A percentile compares a stretch with the other conserved stretches of the same genome.
Conservation (phyloP, 768 basidiomycete species). For the Termitomyces bulborhizus region DNA sequence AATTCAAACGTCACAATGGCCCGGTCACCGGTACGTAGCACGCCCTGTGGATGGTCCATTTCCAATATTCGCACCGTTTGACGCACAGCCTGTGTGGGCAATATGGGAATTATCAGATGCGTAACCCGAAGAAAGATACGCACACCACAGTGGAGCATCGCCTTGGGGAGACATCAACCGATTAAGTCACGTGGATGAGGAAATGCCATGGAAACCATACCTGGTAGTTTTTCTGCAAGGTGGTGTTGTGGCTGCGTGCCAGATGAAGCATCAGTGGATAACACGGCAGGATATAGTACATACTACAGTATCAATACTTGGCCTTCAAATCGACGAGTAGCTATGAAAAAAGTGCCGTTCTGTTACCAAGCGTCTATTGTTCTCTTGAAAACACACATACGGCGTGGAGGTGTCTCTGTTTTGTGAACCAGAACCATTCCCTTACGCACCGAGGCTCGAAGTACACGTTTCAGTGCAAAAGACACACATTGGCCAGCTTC, state of each 20-base stretch:
- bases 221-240: conserved; percentile 89
- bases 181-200: not conserved
- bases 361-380: not conserved
- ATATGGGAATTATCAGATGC: conserved; percentile 1
- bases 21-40: conserved; percentile 91
- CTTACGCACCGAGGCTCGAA: conserved; percentile 77
- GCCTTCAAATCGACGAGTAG: conserved; percentile 83
- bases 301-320: conserved; percentile 92
- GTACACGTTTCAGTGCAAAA: conserved; percentile 85
- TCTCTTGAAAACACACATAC: conserved; percentile 28
- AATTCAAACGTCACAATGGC: conserved; percentile 95
- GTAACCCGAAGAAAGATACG: conserved; percentile 16
- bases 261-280: not conserved
- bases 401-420: conserved; percentile 71
- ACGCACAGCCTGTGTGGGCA: conserved; percentile 65
- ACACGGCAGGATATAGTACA: conserved; percentile 19
- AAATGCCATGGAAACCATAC: conserved; percentile 28
- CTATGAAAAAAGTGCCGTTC: conserved; percentile 27
- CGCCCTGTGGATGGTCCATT: conserved; percentile 85
- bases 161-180: conserved; percentile 28
- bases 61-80: conserved; percentile 90
- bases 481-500: conserved; percentile 97
- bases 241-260: conserved; percentile 73
- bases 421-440: conserved; percentile 91
- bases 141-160: conserved; percentile 92